Evolutionary conservation across 2,329 filamentous ascomycete species (phyloP).

Genomic region (Phialophora verrucosa): DNA sequence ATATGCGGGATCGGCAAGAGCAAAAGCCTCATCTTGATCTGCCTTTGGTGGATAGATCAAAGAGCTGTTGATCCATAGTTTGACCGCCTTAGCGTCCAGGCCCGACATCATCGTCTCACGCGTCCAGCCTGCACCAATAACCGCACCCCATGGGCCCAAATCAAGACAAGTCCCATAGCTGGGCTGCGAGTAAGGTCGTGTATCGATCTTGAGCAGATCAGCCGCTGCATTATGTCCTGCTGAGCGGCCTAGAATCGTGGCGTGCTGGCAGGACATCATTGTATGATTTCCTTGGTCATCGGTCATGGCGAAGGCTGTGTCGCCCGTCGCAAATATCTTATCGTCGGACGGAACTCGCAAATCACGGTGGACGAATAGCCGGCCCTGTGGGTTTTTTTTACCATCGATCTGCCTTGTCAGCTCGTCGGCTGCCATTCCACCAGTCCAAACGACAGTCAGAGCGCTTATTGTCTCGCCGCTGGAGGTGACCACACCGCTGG

Average conservation of each 20-base stretch:
- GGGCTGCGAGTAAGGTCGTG: constrained; percentile 43
- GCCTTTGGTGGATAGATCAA: constrained; percentile 46
- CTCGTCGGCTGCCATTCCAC: constrained; percentile 44
- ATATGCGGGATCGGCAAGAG: constrained; percentile 37
- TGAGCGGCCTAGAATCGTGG: constrained; percentile 45
- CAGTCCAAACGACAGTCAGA: constrained; percentile 48
- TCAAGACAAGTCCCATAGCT: constrained; percentile 47
- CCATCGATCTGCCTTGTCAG: constrained; percentile 46
- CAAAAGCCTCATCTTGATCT: constrained; percentile 38
- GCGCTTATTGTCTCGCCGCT: constrained; percentile 46
- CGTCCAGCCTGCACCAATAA: constrained; percentile 45
- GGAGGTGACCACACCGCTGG: constrained; percentile 38
- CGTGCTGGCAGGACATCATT: constrained; percentile 52
- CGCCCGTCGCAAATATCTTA: constrained; percentile 46
- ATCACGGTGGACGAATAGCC: constrained; percentile 43
- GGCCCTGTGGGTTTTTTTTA: constrained; percentile 41
- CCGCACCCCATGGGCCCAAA: constrained; percentile 44
- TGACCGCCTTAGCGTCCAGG: constrained; percentile 44
- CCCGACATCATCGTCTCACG: constrained; percentile 42
- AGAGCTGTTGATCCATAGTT: constrained; percentile 45
- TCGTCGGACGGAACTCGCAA: constrained; percentile 40
- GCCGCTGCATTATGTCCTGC: constrained; percentile 47
- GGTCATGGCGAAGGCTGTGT: constrained; percentile 41
- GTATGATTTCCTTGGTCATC: constrained; percentile 41
- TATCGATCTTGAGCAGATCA: constrained; percentile 42